Evolutionary conservation across 2,329 filamentous ascomycete species (phyloP).

Genomic region (Epichloe elymi): DNA sequence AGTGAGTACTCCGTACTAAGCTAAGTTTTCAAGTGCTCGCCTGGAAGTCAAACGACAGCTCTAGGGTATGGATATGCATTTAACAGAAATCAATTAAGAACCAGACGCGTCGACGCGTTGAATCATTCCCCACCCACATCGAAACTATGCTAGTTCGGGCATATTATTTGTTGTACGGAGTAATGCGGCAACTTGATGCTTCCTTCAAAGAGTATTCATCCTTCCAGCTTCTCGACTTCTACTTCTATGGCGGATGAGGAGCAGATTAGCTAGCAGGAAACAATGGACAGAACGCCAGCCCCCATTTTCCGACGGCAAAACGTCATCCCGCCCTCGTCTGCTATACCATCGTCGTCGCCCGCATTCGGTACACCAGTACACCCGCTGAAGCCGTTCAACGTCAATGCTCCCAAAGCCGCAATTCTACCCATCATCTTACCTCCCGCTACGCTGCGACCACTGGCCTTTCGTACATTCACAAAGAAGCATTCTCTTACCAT

Average conservation of each 20-base stretch:
- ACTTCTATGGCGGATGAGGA: background rate
- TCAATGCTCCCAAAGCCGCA: conserved; percentile 40
- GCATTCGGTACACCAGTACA: conserved; percentile 80
- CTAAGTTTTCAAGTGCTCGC: background rate
- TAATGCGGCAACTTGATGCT: background rate
- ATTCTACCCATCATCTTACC: conserved; percentile 85
- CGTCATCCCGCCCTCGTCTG: conserved; percentile 31
- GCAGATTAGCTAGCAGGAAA: background rate
- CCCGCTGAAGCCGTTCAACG: conserved; percentile 53
- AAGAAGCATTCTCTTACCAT: conserved; percentile 95
- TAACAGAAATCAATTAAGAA: conserved; percentile 21
- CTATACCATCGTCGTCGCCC: conserved; percentile 76
- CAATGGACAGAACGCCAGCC: conserved; percentile 27
- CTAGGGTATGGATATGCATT: conserved; percentile 12
- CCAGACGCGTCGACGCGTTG: conserved; percentile 24
- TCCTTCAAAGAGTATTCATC: background rate
- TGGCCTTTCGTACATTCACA: conserved; percentile 91
- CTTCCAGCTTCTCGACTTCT: background rate
- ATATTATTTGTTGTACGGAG: background rate
- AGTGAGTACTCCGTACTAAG: no score
- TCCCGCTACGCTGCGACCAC: conserved; percentile 69
- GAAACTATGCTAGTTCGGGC: background rate
- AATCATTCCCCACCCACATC: conserved; percentile 1
- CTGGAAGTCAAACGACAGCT: background rate
- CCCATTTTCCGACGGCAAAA: conserved; percentile 25